phyloP scores from a whole-genome alignment of 2,329 filamentous ascomycete species.

The Fusarium piperis region DNA sequence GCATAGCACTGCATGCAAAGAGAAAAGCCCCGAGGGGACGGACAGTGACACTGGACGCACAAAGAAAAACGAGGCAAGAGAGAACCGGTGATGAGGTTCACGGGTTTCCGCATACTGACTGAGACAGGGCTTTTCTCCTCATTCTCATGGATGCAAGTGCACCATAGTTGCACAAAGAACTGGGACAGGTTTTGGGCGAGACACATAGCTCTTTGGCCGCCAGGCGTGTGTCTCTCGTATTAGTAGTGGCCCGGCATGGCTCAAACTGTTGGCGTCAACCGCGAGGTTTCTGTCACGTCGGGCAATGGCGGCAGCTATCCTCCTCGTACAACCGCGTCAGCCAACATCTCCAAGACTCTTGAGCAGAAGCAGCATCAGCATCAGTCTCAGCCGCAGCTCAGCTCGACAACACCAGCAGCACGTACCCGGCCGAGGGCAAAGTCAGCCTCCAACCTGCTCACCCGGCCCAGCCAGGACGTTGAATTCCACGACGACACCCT shows the following conservation, averaged over 20 bases:
- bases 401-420: slow-evolving; percentile 7
- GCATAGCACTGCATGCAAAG: slow-evolving; percentile 1
- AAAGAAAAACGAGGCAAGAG: slow-evolving; percentile 19
- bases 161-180: slow-evolving; percentile 28
- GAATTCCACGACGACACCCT: slow-evolving; percentile 35
- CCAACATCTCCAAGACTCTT: background rate
- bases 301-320: slow-evolving; percentile 33
- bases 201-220: background rate
- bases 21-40: slow-evolving; percentile 25
- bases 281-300: slow-evolving; percentile 34
- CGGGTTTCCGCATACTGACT: slow-evolving; percentile 19
- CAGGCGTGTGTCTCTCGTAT: slow-evolving; percentile 12
- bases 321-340: slow-evolving; percentile 25
- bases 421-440: slow-evolving; percentile 34
- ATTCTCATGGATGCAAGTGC: slow-evolving; percentile 39
- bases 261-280: slow-evolving; percentile 30
- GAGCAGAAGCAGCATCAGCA: slow-evolving; percentile 14
- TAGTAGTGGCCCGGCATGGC: slow-evolving; percentile 38
- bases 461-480: slow-evolving; percentile 18
- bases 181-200: slow-evolving; percentile 16
- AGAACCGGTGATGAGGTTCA: background rate
- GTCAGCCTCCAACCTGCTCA: slow-evolving; percentile 37
- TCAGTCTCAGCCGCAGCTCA: slow-evolving; percentile 5
- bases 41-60: slow-evolving; percentile 12
- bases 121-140: slow-evolving; percentile 19